A percentile compares a stretch with the other conserved stretches of the same genome.
Evolutionary conservation across 2,329 filamentous ascomycete genomes (phyloP).

Genomic region (Penicillium occitanis): DNA sequence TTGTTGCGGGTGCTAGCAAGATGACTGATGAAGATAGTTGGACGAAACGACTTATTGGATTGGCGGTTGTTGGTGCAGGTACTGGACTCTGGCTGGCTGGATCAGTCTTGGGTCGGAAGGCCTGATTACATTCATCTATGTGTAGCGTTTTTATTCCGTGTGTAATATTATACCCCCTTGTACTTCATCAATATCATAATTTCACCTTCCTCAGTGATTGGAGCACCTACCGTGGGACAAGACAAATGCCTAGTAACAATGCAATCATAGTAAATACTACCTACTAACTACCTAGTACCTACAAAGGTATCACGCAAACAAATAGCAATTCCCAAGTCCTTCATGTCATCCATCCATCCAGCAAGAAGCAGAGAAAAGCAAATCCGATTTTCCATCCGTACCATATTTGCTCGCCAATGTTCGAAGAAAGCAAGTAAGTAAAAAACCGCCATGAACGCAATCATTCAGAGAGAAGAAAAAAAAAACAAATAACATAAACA

Average conservation of each 20-base stretch:
- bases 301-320: constrained; percentile 2
- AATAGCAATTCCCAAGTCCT: neutral
- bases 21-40: constrained; percentile 65
- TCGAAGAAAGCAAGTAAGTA: neutral
- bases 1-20: constrained; percentile 50
- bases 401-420: constrained; percentile 9
- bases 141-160: constrained; percentile 7
- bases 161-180: neutral
- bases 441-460: neutral
- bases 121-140: constrained; percentile 8
- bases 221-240: neutral
- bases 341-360: constrained; percentile 8
- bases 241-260: neutral
- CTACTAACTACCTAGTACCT: neutral
- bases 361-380: neutral
- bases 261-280: neutral
- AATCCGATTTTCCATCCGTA: neutral
- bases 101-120: constrained; percentile 33
- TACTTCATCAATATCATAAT: constrained; percentile 4
- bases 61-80: constrained; percentile 37
- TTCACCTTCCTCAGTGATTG: neutral
- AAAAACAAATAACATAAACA: neutral
- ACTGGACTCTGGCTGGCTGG: constrained; percentile 40
- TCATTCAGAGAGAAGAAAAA: neutral
- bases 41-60: constrained; percentile 52